Percentiles rank a stretch among this genome's conserved stretches.
Evolutionary conservation across 345 rosid genomes (phyloP).

Genomic region (Erodium maritimum): DNA sequence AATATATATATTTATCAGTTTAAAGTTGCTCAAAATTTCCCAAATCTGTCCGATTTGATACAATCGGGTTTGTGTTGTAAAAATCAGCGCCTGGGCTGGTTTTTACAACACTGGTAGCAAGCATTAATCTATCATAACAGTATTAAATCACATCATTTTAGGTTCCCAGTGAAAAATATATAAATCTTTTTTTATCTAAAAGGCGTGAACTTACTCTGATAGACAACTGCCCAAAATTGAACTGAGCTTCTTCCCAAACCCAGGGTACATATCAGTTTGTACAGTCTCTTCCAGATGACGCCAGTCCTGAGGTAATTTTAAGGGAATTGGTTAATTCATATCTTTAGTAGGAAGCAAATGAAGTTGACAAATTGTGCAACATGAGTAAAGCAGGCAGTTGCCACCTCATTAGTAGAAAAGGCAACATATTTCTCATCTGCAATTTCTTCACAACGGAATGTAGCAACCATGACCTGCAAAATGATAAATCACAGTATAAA

Average conservation of each 20-base stretch:
- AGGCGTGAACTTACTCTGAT: conserved; percentile 41
- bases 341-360: conserved; percentile 8
- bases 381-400: conserved; percentile 1
- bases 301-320: conserved; percentile 41
- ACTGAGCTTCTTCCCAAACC: conserved; percentile 63
- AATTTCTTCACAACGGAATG: conserved; percentile 92
- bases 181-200: too few relatives aligned
- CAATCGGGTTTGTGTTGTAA: too few relatives aligned
- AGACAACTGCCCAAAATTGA: conserved; percentile 44
- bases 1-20: too few relatives aligned
- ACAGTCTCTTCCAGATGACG: conserved; percentile 50
- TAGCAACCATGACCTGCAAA: conserved; percentile 80
- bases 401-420: conserved; percentile 58
- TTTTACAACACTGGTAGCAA: too few relatives aligned
- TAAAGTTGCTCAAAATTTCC: too few relatives aligned
- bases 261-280: conserved; percentile 37
- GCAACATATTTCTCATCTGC: conserved; percentile 42
- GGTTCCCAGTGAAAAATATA: background rate
- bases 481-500: background rate
- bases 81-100: too few relatives aligned
- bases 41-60: too few relatives aligned
- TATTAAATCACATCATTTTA: background rate
- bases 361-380: conserved; percentile 1
- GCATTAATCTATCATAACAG: background rate
- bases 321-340: conserved; percentile 6